Evolutionary conservation across 495 filamentous ascomycete genomes (phyloP), one percentile per base, ranked within the genome.

Genomic region (Penicillium soppii): DNA sequence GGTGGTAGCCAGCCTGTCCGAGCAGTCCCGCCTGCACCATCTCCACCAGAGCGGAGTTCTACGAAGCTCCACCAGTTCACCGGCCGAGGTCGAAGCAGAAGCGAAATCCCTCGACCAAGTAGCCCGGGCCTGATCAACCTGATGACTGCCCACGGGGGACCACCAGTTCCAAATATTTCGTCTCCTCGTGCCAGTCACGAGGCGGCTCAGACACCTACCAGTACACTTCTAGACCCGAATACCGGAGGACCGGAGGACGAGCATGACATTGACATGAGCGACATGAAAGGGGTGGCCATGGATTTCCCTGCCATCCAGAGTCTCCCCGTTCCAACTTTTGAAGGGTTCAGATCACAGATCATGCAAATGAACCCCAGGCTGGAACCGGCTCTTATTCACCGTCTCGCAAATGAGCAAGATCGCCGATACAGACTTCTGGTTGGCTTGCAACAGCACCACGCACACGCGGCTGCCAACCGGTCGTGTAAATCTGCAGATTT

Each of bases 361-460:
- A 71, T 82, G 52, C 75, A 82, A 55, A 67, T 91, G 26, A 92
- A 92, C 56, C 89, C 91, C 10, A 73, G 75, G 4, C 65, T 88
- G n/a, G 75, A 81, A 41, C 77, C 72, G 15, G 89, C 81, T 60
- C 72, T 97, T 56, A 79, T 92, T 15, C 86, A 92, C n/a, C 83
- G 92, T 37, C 86, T 96, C 56, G 89, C 87, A 0, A 74, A 86
- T 49, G 90, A 95, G 59, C 89, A 96, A 59, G 70, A 84, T 30
- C 76, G 81, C 43, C 82, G 92, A 32, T 95, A 91, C 65, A 91
- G 90, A 68, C 82, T 82, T 35, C 75, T 97, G 26, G 78, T 94
- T 26, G 87, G 84, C 17, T 69, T 81, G 42, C 85, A 85, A 56
- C 77, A 86, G 21, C 90, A 87, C 57, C 92, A 96, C 61, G 65